A percentile compares a stretch with the other conserved stretches of the same genome.
Conservation (phyloP, 2,329 filamentous ascomycete species). For the Aspergillus fischeri region DNA sequence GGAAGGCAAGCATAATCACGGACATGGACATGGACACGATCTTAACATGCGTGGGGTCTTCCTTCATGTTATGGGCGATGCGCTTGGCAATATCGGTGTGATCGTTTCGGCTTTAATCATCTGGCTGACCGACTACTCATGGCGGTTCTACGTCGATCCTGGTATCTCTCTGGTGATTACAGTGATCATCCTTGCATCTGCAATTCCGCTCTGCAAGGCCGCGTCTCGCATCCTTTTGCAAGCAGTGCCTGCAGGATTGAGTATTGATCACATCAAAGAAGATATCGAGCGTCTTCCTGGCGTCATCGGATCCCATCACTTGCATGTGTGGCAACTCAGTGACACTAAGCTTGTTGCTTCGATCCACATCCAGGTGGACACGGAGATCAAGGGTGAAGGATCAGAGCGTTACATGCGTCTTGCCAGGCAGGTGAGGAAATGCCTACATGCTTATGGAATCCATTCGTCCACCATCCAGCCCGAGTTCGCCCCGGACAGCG, state of each 20-base stretch:
- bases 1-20: slow-evolving; percentile 52
- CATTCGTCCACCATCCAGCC: slow-evolving; percentile 97
- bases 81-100: slow-evolving; percentile 46
- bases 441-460: slow-evolving; percentile 91
- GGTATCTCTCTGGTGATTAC: slow-evolving; percentile 93
- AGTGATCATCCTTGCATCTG: slow-evolving; percentile 58
- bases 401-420: slow-evolving; percentile 83
- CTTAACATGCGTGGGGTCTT: slow-evolving; percentile 88
- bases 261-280: slow-evolving; percentile 83
- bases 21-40: slow-evolving; percentile 45
- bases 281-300: slow-evolving; percentile 84
- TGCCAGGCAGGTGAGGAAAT: slow-evolving; percentile 75
- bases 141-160: slow-evolving; percentile 85
- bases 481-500: slow-evolving; percentile 57
- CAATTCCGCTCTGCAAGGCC: slow-evolving; percentile 50
- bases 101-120: slow-evolving; percentile 72
- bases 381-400: slow-evolving; percentile 79
- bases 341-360: slow-evolving; percentile 92
- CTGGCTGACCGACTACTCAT: slow-evolving; percentile 79
- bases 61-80: slow-evolving; percentile 55
- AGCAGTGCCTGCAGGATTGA: slow-evolving; percentile 84
- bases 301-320: slow-evolving; percentile 86
- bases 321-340: slow-evolving; percentile 96
- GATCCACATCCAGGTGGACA: slow-evolving; percentile 87
- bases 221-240: slow-evolving; percentile 79